phyloP scores from a whole-genome alignment of 768 basidiomycete species.

The Leccinellum albellum region DNA sequence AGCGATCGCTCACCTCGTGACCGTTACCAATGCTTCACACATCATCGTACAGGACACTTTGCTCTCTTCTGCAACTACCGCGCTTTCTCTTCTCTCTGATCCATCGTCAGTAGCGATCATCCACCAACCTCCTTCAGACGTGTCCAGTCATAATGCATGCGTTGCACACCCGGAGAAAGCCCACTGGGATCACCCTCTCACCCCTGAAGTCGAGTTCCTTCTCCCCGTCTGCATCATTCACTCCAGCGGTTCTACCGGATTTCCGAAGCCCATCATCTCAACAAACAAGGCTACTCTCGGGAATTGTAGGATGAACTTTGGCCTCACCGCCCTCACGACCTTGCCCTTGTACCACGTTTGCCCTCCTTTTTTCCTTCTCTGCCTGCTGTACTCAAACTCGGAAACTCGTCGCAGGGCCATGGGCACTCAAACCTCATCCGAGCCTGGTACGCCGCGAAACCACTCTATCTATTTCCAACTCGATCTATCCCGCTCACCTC shows the following conservation, averaged over 20 bases:
- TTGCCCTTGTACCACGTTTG: slow-evolving; percentile 33
- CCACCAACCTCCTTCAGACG: slow-evolving; percentile 17
- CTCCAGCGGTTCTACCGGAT: slow-evolving; percentile 40
- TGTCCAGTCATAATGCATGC: slow-evolving; percentile 12
- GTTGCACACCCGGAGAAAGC: slow-evolving; percentile 20
- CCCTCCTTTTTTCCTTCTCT: background rate
- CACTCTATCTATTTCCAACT: slow-evolving; percentile 43
- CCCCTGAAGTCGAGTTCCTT: slow-evolving; percentile 18
- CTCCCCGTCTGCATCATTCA: slow-evolving; percentile 22
- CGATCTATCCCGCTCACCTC: slow-evolving; percentile 44
- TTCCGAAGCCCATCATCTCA: slow-evolving; percentile 40
- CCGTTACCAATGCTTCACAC: slow-evolving; percentile 19
- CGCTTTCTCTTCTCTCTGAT: slow-evolving; percentile 16
- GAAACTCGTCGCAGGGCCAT: slow-evolving; percentile 11
- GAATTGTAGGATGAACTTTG: slow-evolving; percentile 34
- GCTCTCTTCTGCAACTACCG: slow-evolving; percentile 10
- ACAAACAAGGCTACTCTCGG: slow-evolving; percentile 32
- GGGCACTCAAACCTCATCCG: slow-evolving; percentile 33
- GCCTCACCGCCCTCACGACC: slow-evolving; percentile 18
- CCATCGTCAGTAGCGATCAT: slow-evolving; percentile 19
- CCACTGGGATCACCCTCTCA: slow-evolving; percentile 19
- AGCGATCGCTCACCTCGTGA: slow-evolving; percentile 44
- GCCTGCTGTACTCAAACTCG: background rate
- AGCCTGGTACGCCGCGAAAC: slow-evolving; percentile 39
- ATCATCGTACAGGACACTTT: slow-evolving; percentile 19